Conservation (phyloP, 106 monocot genomes). For the Alisma plantagoaquatica region DNA sequence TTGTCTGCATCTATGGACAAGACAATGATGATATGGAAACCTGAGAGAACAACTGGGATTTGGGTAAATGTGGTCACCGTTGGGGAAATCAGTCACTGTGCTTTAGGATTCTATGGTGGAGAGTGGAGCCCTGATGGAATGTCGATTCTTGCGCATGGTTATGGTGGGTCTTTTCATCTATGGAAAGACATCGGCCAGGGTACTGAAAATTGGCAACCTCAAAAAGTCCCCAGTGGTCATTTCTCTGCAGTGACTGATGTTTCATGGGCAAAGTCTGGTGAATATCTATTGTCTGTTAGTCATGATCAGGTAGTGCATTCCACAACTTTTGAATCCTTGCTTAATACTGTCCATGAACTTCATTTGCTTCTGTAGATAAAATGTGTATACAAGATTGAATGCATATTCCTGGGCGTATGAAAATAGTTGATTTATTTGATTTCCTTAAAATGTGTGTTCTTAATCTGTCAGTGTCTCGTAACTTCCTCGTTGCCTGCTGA, state of each 20-base stretch:
- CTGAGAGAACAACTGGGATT: constrained; percentile 87
- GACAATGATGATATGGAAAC: constrained; percentile 99
- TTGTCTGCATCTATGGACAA: constrained; percentile 99
- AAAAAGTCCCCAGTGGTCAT: constrained; percentile 92
- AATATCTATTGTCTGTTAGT: constrained; percentile 86
- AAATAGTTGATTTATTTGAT: not conserved
- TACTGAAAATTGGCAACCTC: constrained; percentile 80
- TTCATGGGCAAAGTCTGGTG: constrained; percentile 61
- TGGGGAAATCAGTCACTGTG: constrained; percentile 86
- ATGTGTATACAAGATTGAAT: no score
- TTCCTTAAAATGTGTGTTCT: not conserved
- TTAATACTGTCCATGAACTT: no score
- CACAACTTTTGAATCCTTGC: not conserved
- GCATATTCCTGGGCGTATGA: no score
- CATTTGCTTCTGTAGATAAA: no score
- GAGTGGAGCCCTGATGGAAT: constrained; percentile 80
- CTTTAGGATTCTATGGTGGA: constrained; percentile 95
- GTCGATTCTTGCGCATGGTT: constrained; percentile 88
- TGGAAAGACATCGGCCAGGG: constrained; percentile 70
- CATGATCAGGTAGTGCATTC: constrained; percentile 68
- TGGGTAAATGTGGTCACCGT: constrained; percentile 94
- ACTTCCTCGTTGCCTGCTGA: not conserved
- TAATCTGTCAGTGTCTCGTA: not conserved
- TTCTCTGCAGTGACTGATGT: constrained; percentile 80
- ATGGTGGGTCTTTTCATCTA: constrained; percentile 92